Evolutionary conservation across 1,284 basidiomycete genomes (phyloP), one percentile per base, ranked within the genome.

Genomic region (Xerocomus minutiporus): DNA sequence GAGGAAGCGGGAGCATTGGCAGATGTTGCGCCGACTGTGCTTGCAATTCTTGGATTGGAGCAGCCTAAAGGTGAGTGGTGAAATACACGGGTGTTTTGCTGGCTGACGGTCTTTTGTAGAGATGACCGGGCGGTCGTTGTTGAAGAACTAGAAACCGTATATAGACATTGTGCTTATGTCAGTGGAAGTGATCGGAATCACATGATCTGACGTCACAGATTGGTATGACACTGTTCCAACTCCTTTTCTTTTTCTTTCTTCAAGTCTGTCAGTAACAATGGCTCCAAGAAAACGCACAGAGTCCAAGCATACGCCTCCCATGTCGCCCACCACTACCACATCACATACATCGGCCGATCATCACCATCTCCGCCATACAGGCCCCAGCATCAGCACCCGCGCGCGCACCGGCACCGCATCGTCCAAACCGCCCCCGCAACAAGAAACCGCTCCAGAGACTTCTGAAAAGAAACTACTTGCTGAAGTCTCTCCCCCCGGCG

Each of bases 11-110:
- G 90, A 28, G 87, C 91, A 29, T 71, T 94, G 56, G 88, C 88
- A 58, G 92, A 94, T 71, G 91, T 95, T 55, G 91, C 91, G 5
- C 92, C 91, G 32, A 94, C 93, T 5, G 75, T 93, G 41, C 74
- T 94, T 58, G 87, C 81, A 56, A 70, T 94, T 44, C 73, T 94
- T 80, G 84, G 83, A 28, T 62, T 86, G 40, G 66, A 75, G 5
- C 71, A 84, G 58, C 84, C 84, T 9, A 75, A 83, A 62, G 81
- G 83, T 82, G 57, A 53, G 77, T 41, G 5, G 0, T 12, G 11
- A 1, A 6, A n/a, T 42, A 2, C 13, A 23, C 4, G 3, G 45
- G 61, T 15, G 11, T 17, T 15, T 15, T 35, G 6, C 13, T n/a
- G 28, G 28, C 28, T 31, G 31, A 31, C 0, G 1, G 17, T 25